phyloP scores from a whole-genome alignment of 164 flowering plant species.

The Malania oleifera region DNA sequence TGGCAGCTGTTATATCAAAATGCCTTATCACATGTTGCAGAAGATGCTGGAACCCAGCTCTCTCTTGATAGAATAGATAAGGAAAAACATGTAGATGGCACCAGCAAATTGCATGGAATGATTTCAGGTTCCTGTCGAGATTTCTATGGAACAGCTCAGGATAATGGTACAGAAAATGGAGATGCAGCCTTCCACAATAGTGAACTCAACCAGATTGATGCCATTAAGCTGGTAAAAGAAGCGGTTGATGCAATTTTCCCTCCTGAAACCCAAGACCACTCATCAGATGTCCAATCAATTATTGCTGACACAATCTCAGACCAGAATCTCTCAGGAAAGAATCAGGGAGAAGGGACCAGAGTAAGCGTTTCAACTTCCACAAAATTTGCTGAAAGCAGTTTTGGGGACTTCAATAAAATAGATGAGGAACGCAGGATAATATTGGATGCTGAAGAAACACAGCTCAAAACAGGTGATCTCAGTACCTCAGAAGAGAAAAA shows the following conservation, averaged over 20 bases:
- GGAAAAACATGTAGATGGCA: conserved; percentile 13
- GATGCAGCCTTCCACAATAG: conserved; percentile 10
- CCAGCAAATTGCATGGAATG: neutral
- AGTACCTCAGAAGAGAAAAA: conserved; percentile 11
- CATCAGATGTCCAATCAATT: conserved; percentile 30
- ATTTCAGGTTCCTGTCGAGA: conserved; percentile 1
- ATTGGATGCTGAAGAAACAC: conserved; percentile 7
- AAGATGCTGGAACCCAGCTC: conserved; percentile 25
- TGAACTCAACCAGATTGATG: conserved; percentile 27
- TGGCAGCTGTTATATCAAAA: conserved; percentile 57
- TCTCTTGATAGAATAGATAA: conserved; percentile 9
- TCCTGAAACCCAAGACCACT: conserved; percentile 39
- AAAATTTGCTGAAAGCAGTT: neutral
- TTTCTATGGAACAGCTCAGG: conserved; percentile 2
- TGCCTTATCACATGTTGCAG: conserved; percentile 31
- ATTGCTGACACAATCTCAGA: conserved; percentile 20
- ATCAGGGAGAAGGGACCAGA: conserved; percentile 6
- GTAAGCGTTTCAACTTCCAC: conserved; percentile 6
- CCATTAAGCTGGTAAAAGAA: conserved; percentile 44
- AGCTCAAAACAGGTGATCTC: neutral
- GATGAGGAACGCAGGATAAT: neutral
- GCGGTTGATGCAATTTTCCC: conserved; percentile 47
- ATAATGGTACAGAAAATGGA: conserved; percentile 4
- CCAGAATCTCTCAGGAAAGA: conserved; percentile 15
- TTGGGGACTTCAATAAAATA: neutral